A percentile compares a stretch with the other conserved stretches of the same genome.
phyloP scores from a whole-genome alignment of 371 early-diverging fungal species.

The Syncephalis fuscata region DNA sequence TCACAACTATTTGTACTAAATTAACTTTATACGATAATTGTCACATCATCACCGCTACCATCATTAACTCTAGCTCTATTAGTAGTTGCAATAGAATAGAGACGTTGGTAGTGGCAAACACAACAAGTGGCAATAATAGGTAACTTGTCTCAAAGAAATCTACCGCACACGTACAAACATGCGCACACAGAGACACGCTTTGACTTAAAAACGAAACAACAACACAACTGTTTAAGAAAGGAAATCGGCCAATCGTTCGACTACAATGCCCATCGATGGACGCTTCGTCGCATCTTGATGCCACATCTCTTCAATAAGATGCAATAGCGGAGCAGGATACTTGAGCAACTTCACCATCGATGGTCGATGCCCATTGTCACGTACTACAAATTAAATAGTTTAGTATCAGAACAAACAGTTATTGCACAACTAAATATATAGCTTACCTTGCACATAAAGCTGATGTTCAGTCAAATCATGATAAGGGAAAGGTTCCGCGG shows the following conservation, averaged over 20 bases:
- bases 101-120: too few species aligned
- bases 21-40: too few species aligned
- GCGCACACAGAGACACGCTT: too few species aligned
- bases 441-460: conserved; percentile 23
- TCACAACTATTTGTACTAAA: too few species aligned
- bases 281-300: conserved; percentile 34
- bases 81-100: too few species aligned
- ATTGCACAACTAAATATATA: background rate
- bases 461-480: conserved; percentile 44
- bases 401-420: conserved; percentile 8
- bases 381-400: conserved; percentile 16
- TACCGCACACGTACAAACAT: too few species aligned
- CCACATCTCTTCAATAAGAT: conserved; percentile 60
- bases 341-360: conserved; percentile 28
- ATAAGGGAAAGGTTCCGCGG: conserved; percentile 50
- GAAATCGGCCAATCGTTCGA: conserved; percentile 34
- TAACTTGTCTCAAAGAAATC: too few species aligned
- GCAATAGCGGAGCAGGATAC: conserved; percentile 36
- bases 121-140: too few species aligned
- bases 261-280: conserved; percentile 47
- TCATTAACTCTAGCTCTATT: too few species aligned
- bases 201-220: too few species aligned
- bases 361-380: conserved; percentile 38
- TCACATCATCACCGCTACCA: too few species aligned
- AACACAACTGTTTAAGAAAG: conserved; percentile 30